Base-by-base conservation (phyloP, 139 green algal species). In the Chlorella sp. region DNA sequence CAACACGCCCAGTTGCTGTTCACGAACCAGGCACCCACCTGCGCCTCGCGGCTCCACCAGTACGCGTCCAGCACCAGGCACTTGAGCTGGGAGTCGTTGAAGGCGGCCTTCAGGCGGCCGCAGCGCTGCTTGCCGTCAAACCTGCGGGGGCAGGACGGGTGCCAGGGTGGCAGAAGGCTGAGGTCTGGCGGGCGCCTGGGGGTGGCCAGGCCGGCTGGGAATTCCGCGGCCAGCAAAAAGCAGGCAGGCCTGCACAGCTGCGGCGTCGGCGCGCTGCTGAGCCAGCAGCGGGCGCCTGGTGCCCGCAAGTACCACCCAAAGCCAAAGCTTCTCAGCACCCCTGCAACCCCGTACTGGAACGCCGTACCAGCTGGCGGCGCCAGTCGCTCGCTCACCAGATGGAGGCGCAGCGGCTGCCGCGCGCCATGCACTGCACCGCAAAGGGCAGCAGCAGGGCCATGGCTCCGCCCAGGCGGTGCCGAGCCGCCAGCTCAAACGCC, bases 391-490 rank as follows among this genome's bases (percentile, higher is more conserved):
- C 72, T 58, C 72, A 78, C 77, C 77, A 83, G 16, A 83, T 64
- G 0, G 60, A 20, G 19, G 58, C 16, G 60, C 77, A 83, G 40
- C 77, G 77, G 40, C 40, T 62, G 77, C 77, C 77, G 11, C 77
- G 56, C 30, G 77, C 58, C 77, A 73, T 60, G 77, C 77, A 74
- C 77, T 83, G 77, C 58, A 83, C 58, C 77, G 77, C 77, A 43
- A 43, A 73, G 20, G 77, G 77, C 40, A 83, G 60, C 77, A 83
- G 56, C 58, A 83, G 40, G 0, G 77, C 77, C 58, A 60, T 73
- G 22, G 77, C 40, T 41, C 38, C 41, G 30, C 77, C 60, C 58
- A 83, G 77, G 38, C 77, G 56, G 77, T 83, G 77, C 77, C 77
- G 77, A 4, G 77, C 40, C 16, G 77, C 58, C 40, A 83, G 60